phyloP scores from a whole-genome alignment of 2,329 filamentous ascomycete genomes.

The Microsporum ferrugineum region DNA sequence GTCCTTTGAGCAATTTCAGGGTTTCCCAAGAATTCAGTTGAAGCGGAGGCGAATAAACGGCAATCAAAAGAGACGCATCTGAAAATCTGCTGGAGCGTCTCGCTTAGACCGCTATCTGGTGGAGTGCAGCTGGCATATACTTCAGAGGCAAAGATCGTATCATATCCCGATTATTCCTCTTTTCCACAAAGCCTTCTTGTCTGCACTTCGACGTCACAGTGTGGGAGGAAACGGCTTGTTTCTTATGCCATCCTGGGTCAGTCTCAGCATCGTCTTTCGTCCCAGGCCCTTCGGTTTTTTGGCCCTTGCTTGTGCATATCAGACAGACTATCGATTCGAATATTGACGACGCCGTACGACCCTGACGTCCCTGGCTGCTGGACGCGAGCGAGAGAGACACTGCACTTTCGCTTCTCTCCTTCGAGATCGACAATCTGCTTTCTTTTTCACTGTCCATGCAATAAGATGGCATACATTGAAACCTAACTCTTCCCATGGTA shows the following conservation, averaged over 20 bases:
- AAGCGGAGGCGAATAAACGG: conserved; percentile 3
- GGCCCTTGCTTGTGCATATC: not conserved
- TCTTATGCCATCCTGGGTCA: not conserved
- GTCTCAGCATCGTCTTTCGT: not conserved
- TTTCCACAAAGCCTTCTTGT: not conserved
- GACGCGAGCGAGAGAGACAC: not conserved
- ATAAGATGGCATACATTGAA: conserved; percentile 3
- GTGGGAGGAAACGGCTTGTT: not conserved
- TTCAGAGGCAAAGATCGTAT: conserved; percentile 1
- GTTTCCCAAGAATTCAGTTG: not conserved
- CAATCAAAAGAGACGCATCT: conserved; percentile 1
- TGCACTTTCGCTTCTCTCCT: not conserved
- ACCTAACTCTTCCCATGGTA: not conserved
- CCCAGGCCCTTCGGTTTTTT: not conserved
- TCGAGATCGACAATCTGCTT: not conserved
- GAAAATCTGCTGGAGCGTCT: conserved; percentile 1
- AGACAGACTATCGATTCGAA: not conserved
- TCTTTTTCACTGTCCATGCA: not conserved
- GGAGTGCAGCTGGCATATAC: not conserved
- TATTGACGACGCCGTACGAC: conserved; percentile 3
- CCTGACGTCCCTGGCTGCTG: not conserved
- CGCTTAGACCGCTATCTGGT: not conserved
- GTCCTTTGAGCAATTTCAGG: conserved; percentile 2
- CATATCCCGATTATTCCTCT: not conserved
- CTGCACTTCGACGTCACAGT: conserved; percentile 3